Evolutionary conservation across 352 stramenopile species (phyloP), one percentile per base, ranked within the genome.

Genomic region (Pythium pyrilobum): DNA sequence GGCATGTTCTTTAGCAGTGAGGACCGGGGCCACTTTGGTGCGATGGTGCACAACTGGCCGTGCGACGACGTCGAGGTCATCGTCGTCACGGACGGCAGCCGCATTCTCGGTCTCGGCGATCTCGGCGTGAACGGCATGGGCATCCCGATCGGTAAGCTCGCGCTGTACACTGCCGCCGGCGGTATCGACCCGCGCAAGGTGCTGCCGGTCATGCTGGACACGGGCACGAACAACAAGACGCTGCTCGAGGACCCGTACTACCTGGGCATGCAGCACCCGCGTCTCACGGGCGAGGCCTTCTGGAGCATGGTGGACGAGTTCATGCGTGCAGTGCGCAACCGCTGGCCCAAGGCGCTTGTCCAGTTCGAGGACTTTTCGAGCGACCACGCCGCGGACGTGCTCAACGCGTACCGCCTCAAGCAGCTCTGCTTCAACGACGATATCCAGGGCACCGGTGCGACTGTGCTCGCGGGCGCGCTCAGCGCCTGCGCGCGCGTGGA

Each of bases 361-460:
- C 95, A 98, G 69, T 99, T 98, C 67, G 96, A 98, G 66, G 96
- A 99, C 74, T 98, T 99, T 58, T 89, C 83, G 10, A 96, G 81
- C 46, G 79, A 90, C 54, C 74, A 92, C 57, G 87, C 87, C n/a
- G 78, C 85, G 4, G 79, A 91, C 32, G 76, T 99, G 24, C 64
- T 99, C 31, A 94, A 98, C 49, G 93, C 93, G 16, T 98, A 99
- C 69, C 81, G 93, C n/a, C 52, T 97, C 20, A 86, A 96, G 55
- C 82, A 97, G 56, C 68, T 97, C 27, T 98, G 91, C 64, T 98
- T 98, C 66, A 98, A 98, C 68, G 96, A 99, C 76, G 96, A 99
- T 67, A 98, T 99, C 62, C 96, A 99, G 64, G 96, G 96, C 25
- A 99, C 96, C 7, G 96, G 93, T 43, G 93, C 95, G 11, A 98